phyloP scores from a whole-genome alignment of 768 basidiomycete species.

The Cystobasidium tubakii region DNA sequence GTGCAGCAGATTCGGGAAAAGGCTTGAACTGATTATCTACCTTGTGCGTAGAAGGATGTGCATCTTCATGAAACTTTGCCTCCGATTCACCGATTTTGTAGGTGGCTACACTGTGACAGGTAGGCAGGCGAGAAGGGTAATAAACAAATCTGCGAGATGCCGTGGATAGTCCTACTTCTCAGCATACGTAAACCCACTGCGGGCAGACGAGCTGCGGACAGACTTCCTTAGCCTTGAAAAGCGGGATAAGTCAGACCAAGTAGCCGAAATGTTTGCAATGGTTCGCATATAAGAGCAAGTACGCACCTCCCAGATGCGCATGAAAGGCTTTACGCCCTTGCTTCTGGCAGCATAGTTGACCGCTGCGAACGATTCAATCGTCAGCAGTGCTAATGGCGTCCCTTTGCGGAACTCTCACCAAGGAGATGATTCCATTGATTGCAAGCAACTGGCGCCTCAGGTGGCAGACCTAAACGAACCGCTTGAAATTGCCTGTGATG shows the following conservation, averaged over 20 bases:
- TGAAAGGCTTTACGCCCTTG: conserved; percentile 1
- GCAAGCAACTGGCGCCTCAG: neutral
- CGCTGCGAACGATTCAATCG: neutral
- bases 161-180: neutral
- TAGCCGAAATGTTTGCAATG: too few species aligned
- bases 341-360: conserved; percentile 15
- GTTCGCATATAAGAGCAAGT: neutral
- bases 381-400: too few species aligned
- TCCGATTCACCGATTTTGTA: conserved; percentile 77
- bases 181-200: neutral
- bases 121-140: neutral
- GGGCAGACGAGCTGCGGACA: conserved; percentile 4
- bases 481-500: conserved; percentile 4
- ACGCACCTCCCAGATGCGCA: conserved; percentile 6
- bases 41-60: conserved; percentile 85
- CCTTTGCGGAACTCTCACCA: too few species aligned
- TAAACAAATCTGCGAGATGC: neutral
- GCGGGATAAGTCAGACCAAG: neutral
- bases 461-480: neutral
- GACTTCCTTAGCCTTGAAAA: neutral
- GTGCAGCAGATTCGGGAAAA: neutral
- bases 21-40: conserved; percentile 51
- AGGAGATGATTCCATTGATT: conserved; percentile 16
- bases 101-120: conserved; percentile 56
- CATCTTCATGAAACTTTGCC: conserved; percentile 84